phyloP scores from a whole-genome alignment of 2,329 filamentous ascomycete genomes.

The Rutstroemia sp. region DNA sequence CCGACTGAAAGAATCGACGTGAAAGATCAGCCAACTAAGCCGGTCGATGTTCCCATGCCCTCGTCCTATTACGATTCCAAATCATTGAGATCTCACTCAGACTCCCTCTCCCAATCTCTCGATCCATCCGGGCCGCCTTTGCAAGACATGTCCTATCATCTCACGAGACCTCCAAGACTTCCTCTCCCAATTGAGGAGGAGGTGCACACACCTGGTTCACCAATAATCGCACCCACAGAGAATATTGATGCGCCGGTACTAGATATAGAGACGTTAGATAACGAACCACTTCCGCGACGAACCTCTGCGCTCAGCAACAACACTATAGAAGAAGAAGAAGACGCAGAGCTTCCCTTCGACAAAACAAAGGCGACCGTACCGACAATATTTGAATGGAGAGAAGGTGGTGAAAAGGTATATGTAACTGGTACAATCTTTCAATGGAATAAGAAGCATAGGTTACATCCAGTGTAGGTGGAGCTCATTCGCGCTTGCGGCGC shows the following conservation, averaged over 20 bases:
- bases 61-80: conserved; percentile 22
- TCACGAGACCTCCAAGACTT: conserved; percentile 73
- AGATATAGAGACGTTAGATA: conserved; percentile 40
- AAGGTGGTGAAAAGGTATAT: conserved; percentile 79
- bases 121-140: conserved; percentile 40
- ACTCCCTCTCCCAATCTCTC: conserved; percentile 28
- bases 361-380: conserved; percentile 73
- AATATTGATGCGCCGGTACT: conserved; percentile 36
- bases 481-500: neutral
- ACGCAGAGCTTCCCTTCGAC: conserved; percentile 69
- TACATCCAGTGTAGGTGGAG: conserved; percentile 67
- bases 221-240: conserved; percentile 70
- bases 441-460: conserved; percentile 89
- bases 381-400: conserved; percentile 74
- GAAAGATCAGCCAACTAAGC: conserved; percentile 43
- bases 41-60: conserved; percentile 43
- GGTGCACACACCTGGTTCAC: conserved; percentile 80
- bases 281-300: conserved; percentile 40
- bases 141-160: conserved; percentile 48
- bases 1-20: conserved; percentile 30
- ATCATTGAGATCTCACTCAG: conserved; percentile 23
- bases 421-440: conserved; percentile 96
- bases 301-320: conserved; percentile 53
- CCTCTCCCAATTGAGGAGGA: conserved; percentile 93
- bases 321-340: conserved; percentile 72